Evolutionary conservation across 2,329 filamentous ascomycete genomes (phyloP).

Genomic region (Tetracladium maxilliforme): DNA sequence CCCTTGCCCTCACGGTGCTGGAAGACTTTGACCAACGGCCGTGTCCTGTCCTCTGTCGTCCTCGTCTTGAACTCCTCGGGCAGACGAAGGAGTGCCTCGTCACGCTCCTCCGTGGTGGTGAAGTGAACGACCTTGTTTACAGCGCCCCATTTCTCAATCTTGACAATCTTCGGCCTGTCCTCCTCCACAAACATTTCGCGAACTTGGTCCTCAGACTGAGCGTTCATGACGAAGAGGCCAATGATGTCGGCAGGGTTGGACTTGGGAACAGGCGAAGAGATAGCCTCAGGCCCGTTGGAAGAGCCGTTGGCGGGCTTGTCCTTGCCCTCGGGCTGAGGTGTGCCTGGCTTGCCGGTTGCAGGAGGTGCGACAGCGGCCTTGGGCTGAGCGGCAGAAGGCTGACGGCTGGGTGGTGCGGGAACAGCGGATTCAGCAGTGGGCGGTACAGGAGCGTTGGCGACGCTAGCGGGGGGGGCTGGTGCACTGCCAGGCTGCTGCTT

Average conservation of each 20-base stretch:
- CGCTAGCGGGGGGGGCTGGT: conserved; percentile 15
- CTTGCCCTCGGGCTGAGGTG: conserved; percentile 4
- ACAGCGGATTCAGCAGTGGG: too few relatives aligned
- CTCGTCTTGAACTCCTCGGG: conserved; percentile 64
- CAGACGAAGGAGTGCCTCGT: conserved; percentile 60
- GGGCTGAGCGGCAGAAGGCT: conserved; percentile 10
- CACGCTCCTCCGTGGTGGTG: conserved; percentile 63
- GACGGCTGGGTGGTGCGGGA: conserved; percentile 4
- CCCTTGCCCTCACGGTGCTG: conserved; percentile 47
- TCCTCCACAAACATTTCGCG: conserved; percentile 72
- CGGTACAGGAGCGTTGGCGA: conserved; percentile 14
- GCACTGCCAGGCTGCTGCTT: conserved; percentile 42
- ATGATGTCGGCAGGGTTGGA: conserved; percentile 50
- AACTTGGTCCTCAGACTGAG: conserved; percentile 70
- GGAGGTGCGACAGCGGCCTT: conserved; percentile 6
- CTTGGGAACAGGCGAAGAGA: conserved; percentile 44
- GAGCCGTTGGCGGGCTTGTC: conserved; percentile 33
- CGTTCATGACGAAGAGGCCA: conserved; percentile 81
- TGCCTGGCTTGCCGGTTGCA: conserved; percentile 10
- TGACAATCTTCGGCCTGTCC: conserved; percentile 66
- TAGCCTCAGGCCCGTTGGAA: conserved; percentile 30
- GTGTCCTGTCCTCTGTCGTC: conserved; percentile 55
- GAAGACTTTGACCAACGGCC: conserved; percentile 74
- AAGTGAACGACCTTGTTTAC: conserved; percentile 82
- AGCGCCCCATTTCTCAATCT: conserved; percentile 64